These are phyloP conservation scores for Penicillium sp. DNA, from an alignment of 2,329 filamentous ascomycete genomes.

Conservation along the genomic window DNA sequence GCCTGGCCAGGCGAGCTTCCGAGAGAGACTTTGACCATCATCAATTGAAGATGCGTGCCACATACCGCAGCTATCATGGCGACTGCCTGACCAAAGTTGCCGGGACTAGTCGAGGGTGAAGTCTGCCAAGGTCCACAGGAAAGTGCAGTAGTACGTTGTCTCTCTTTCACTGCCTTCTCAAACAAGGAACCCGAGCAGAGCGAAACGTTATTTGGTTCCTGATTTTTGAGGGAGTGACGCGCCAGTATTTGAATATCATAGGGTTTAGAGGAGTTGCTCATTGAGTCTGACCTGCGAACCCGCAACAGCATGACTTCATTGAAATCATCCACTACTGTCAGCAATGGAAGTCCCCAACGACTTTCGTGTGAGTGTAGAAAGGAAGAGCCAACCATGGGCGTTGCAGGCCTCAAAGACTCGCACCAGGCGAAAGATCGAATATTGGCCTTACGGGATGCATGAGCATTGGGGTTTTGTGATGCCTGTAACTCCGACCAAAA, in stretches of 20 bases:
- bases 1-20: conserved; percentile 1
- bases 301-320: conserved; percentile 38
- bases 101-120: neutral
- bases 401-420: conserved; percentile 28
- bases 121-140: conserved; percentile 38
- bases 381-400: neutral
- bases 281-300: conserved; percentile 18
- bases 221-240: conserved; percentile 18
- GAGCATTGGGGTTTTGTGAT: conserved; percentile 20
- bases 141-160: conserved; percentile 28
- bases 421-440: conserved; percentile 48
- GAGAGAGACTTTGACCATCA: conserved; percentile 25
- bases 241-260: conserved; percentile 31
- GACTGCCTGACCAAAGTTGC: conserved; percentile 15
- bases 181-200: conserved; percentile 32
- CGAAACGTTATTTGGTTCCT: conserved; percentile 12
- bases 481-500: conserved; percentile 43
- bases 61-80: conserved; percentile 31
- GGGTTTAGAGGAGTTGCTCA: neutral
- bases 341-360: conserved; percentile 38
- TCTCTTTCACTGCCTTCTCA: conserved; percentile 26
- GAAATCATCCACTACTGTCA: conserved; percentile 42
- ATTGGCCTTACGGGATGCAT: conserved; percentile 31
- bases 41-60: conserved; percentile 29
- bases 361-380: conserved; percentile 17